phyloP scores from a whole-genome alignment of 1,284 basidiomycete species.

The Ustanciosporium gigantosporum region DNA sequence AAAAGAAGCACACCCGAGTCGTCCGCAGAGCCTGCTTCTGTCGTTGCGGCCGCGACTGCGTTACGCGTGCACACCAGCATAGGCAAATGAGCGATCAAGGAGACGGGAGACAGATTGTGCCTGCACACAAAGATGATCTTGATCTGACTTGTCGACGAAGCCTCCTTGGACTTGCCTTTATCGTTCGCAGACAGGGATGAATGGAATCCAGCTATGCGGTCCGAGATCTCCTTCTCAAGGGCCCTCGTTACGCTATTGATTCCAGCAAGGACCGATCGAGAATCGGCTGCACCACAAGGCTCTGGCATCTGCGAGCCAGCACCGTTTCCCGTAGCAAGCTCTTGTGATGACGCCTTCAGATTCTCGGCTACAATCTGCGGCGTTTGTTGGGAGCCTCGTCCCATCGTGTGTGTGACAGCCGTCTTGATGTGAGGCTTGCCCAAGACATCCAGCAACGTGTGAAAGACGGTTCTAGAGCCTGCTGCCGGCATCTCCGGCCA shows the following conservation, averaged over 20 bases:
- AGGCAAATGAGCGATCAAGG: slow-evolving; percentile 28
- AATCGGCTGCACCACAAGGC: background rate
- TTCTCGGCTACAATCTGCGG: background rate
- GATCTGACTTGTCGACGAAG: background rate
- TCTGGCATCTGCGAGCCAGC: background rate
- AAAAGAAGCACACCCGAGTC: slow-evolving; percentile 5
- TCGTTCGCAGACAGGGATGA: background rate
- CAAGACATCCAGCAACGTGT: slow-evolving; percentile 31
- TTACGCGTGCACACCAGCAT: slow-evolving; percentile 27
- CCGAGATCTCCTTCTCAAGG: slow-evolving; percentile 16
- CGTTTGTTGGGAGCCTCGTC: no score
- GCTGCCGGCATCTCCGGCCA: slow-evolving; percentile 39
- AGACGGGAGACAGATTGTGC: slow-evolving; percentile 16
- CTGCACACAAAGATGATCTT: slow-evolving; percentile 34
- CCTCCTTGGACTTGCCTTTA: slow-evolving; percentile 6
- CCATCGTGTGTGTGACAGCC: no score
- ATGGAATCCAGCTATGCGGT: slow-evolving; percentile 3
- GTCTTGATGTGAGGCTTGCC: background rate
- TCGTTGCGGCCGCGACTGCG: slow-evolving; percentile 9
- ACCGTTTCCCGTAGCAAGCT: background rate
- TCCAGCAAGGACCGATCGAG: slow-evolving; percentile 15
- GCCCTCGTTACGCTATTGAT: slow-evolving; percentile 35
- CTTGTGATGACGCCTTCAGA: no score
- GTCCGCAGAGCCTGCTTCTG: background rate
- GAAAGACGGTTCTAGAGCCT: slow-evolving; percentile 32